Evolutionary conservation across 345 rosid species (phyloP).

Genomic region (Stellera chamaejasme): DNA sequence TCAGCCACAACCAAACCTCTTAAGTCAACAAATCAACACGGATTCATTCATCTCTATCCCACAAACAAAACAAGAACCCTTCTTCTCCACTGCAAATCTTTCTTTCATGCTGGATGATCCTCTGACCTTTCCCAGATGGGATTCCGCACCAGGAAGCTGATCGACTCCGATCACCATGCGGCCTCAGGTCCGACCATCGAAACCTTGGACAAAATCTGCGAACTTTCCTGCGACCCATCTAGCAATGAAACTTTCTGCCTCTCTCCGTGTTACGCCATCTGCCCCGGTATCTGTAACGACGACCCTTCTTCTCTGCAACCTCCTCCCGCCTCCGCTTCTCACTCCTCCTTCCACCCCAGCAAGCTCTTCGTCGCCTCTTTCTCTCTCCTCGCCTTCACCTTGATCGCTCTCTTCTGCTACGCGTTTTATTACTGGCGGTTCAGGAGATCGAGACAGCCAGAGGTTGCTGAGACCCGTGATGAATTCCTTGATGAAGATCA

Average conservation of each 20-base stretch:
- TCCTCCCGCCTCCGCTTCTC: constrained; percentile 14
- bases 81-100: too few relatives aligned
- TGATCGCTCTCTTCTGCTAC: constrained; percentile 23
- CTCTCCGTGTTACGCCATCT: constrained; percentile 1
- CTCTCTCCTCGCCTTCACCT: constrained; percentile 19
- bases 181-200: too few relatives aligned
- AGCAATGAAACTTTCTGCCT: constrained; percentile 6
- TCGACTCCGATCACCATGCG: too few relatives aligned
- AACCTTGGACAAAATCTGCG: neutral
- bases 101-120: too few relatives aligned
- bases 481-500: constrained; percentile 35
- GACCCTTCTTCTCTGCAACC: neutral
- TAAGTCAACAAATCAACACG: too few relatives aligned
- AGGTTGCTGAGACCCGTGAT: constrained; percentile 13
- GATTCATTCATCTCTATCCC: too few relatives aligned
- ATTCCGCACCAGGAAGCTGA: too few relatives aligned
- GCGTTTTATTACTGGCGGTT: constrained; percentile 22
- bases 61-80: too few relatives aligned
- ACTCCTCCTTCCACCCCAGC: constrained; percentile 4
- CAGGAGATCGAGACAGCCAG: neutral
- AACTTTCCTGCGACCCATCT: neutral
- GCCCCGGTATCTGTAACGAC: constrained; percentile 23
- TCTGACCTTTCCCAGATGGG: too few relatives aligned
- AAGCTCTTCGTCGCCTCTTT: constrained; percentile 21
- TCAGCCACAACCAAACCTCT: too few relatives aligned